phyloP scores from a whole-genome alignment of 306 rosid genomes.

The Albizia julibrissin region DNA sequence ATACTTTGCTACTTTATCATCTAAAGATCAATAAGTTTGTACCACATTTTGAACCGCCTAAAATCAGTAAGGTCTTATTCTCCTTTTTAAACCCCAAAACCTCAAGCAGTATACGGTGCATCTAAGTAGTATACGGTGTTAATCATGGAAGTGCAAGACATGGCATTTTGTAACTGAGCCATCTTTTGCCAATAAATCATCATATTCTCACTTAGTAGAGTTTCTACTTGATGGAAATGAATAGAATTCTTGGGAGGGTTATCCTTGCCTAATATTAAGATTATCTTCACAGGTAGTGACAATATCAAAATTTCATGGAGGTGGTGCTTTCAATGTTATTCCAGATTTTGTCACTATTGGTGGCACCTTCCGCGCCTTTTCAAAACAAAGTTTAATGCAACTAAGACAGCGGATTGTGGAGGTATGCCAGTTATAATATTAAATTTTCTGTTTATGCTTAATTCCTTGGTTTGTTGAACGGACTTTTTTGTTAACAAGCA shows the following conservation, averaged over 20 bases:
- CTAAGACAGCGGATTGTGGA: slow-evolving; percentile 62
- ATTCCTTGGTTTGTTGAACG: background rate
- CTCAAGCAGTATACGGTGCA: background rate
- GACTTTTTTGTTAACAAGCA: too few species aligned
- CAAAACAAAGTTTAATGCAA: slow-evolving; percentile 49
- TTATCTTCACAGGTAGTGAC: slow-evolving; percentile 67
- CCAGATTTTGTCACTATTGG: slow-evolving; percentile 88
- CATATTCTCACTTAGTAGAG: background rate
- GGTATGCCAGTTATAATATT: slow-evolving; percentile 41
- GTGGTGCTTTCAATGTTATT: slow-evolving; percentile 87
- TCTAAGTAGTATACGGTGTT: background rate
- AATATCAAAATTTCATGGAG: slow-evolving; percentile 71
- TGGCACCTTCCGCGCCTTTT: slow-evolving; percentile 84
- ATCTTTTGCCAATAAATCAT: background rate
- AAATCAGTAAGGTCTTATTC: background rate
- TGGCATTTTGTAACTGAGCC: background rate
- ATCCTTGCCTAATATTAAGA: slow-evolving; percentile 16
- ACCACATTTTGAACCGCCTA: background rate
- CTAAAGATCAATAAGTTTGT: background rate
- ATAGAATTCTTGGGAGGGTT: background rate
- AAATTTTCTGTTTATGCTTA: background rate
- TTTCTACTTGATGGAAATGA: background rate
- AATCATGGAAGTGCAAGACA: background rate
- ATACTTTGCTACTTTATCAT: background rate
- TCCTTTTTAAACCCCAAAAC: background rate